Percentiles rank a stretch among this genome's conserved stretches.
Conservation (phyloP, 2,329 filamentous ascomycete genomes). For the Fusarium sp. region DNA sequence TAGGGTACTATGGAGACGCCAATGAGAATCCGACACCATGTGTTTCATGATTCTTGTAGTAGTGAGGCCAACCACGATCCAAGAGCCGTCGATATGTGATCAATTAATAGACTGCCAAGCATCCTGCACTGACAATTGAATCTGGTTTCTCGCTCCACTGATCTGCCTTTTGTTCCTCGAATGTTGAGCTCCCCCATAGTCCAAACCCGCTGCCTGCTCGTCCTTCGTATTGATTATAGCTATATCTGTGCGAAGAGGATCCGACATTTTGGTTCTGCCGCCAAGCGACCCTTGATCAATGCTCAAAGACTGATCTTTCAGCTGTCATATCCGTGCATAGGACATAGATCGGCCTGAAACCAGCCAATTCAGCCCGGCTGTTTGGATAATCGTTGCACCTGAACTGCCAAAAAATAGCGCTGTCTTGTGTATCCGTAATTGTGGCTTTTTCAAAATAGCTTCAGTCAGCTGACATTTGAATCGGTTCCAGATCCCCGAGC, state of each 20-base stretch:
- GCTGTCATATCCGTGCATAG: conserved; percentile 14
- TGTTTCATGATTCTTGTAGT: conserved; percentile 6
- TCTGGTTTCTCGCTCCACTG: neutral
- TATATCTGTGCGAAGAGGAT: neutral
- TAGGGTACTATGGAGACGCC: neutral
- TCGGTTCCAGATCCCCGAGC: conserved; percentile 56
- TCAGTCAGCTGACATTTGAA: conserved; percentile 41
- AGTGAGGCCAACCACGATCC: conserved; percentile 5
- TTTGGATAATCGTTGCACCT: neutral
- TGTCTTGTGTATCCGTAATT: neutral
- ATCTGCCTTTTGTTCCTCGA: conserved; percentile 7
- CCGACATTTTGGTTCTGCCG: conserved; percentile 9
- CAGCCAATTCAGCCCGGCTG: neutral
- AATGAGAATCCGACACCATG: conserved; percentile 7
- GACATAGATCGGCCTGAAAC: conserved; percentile 13
- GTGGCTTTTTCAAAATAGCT: neutral
- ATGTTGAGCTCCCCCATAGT: neutral
- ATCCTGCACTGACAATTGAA: neutral
- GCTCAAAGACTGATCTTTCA: neutral
- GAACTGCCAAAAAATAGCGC: neutral
- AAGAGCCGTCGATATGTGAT: neutral
- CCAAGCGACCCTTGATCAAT: conserved; percentile 13
- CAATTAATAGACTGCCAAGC: conserved; percentile 1
- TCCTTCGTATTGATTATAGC: neutral
- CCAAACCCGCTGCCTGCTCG: neutral